Base-by-base conservation (phyloP, 371 early-diverging fungal genomes). In the Actinomucor elegans region DNA sequence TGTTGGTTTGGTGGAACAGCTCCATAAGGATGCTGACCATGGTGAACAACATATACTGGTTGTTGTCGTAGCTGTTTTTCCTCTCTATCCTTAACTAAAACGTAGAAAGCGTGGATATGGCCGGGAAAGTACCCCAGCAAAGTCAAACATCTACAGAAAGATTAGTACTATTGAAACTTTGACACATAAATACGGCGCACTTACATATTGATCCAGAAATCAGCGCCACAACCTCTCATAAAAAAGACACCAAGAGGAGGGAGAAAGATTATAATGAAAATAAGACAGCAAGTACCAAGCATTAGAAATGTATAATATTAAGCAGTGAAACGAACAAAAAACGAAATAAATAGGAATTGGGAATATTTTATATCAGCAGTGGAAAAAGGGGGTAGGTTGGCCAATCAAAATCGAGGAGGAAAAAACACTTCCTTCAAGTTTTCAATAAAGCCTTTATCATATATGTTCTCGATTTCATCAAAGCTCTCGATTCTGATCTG, bases 381-480 rank as follows among this genome's bases (percentile, higher is more conserved):
- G n/a, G n/a, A n/a, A n/a, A n/a, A n/a, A n/a, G n/a, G n/a, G n/a
- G n/a, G n/a, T n/a, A n/a, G n/a, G n/a, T 43, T 2, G 9, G 15
- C 9, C 8, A 26, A 24, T 42, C 23, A 24, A 21, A 61, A 48
- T 23, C 43, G 24, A n/a, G 61, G 60, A 36, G 77, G 74, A 32
- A 57, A 61, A 35, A 77, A 54, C 1, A 77, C 52, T 23, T 71
- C 61, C 28, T 43, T 42, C 10, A 87, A 43, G 48, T 90, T 90
- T 2, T 35, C 56, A 45, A 75, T 51, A 15, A 79, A 52, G 5
- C 90, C 89, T 34, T 61, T 58, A 56, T 89, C 85, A 58, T 88
- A 90, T 24, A 76, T 64, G 59, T 90, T 90, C 5, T 79, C 69
- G 18, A 90, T 57, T 49, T 89, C 81, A 32, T 61, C 71, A 61